Evolutionary conservation across 164 flowering plant species (phyloP).

Genomic region (Nymphaea thermarum): DNA sequence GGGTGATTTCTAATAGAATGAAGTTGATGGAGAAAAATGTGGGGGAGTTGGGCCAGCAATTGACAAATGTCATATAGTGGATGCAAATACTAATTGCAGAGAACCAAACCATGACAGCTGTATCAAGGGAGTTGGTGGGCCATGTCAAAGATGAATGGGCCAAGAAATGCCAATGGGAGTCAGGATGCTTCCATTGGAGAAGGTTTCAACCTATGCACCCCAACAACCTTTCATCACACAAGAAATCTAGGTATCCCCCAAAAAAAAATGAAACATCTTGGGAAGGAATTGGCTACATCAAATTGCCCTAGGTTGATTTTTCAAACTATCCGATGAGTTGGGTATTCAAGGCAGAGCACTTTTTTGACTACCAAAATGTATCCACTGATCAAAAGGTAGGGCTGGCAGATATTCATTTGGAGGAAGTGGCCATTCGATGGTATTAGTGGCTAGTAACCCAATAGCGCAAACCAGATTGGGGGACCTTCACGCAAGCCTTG

Average conservation of each 20-base stretch:
- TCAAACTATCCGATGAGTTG: not conserved
- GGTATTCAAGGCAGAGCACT: not conserved
- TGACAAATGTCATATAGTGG: not conserved
- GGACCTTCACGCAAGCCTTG: not conserved
- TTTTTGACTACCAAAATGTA: not conserved
- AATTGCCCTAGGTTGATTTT: conserved; percentile 2
- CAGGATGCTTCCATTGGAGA: not conserved
- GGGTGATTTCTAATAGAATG: no score
- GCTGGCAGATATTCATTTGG: conserved; percentile 3
- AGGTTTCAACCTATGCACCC: not conserved
- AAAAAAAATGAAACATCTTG: not conserved
- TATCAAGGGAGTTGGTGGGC: not conserved
- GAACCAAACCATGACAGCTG: not conserved
- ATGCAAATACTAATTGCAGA: not conserved
- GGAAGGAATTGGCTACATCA: not conserved
- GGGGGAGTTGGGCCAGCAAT: no score
- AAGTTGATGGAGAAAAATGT: no score
- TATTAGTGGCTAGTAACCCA: conserved; percentile 1
- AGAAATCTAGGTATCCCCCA: not conserved
- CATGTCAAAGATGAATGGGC: no score
- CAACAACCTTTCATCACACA: not conserved
- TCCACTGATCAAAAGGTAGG: not conserved
- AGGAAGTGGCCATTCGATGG: conserved; percentile 1
- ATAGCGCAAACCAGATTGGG: not conserved
- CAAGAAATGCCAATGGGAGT: not conserved